Conservation (phyloP, 345 rosid genomes). For the Chamaenerion angustifolium region DNA sequence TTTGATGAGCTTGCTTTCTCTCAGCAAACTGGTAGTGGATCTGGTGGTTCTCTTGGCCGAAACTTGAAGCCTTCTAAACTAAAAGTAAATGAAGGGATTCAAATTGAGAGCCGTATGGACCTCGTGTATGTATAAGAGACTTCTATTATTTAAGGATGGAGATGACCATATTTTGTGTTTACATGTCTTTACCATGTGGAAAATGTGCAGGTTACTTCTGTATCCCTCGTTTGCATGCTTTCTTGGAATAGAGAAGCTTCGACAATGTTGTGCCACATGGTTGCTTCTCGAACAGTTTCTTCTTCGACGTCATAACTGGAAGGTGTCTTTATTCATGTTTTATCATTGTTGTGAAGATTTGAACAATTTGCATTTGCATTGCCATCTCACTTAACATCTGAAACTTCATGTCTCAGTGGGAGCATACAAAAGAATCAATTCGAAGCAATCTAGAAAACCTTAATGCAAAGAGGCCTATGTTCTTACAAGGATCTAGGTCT, state of each 20-base stretch:
- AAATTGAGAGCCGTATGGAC: conserved; percentile 71
- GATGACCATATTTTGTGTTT: too few relatives aligned
- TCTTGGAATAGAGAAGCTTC: conserved; percentile 90
- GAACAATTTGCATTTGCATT: neutral
- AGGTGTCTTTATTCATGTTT: conserved; percentile 32
- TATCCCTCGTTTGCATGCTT: conserved; percentile 84
- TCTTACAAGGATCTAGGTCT: conserved; percentile 30
- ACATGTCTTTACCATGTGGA: too few relatives aligned
- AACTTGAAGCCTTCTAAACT: conserved; percentile 27
- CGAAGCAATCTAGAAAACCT: conserved; percentile 37
- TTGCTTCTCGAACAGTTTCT: conserved; percentile 92
- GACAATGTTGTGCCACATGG: conserved; percentile 89
- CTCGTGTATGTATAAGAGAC: conserved; percentile 59
- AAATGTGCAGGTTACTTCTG: conserved; percentile 55
- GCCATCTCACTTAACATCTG: conserved; percentile 11
- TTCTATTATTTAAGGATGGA: too few relatives aligned
- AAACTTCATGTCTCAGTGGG: conserved; percentile 67
- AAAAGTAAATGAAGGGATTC: conserved; percentile 38
- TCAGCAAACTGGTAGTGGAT: conserved; percentile 31
- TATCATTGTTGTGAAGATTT: neutral
- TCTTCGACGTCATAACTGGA: conserved; percentile 73
- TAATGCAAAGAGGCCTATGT: conserved; percentile 24
- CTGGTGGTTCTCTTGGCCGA: conserved; percentile 39
- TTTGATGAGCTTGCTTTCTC: conserved; percentile 96
- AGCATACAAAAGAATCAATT: conserved; percentile 60